A percentile compares a stretch with the other conserved stretches of the same genome.
Evolutionary conservation across 768 basidiomycete genomes (phyloP).

Genomic region (Amanita rubescens): DNA sequence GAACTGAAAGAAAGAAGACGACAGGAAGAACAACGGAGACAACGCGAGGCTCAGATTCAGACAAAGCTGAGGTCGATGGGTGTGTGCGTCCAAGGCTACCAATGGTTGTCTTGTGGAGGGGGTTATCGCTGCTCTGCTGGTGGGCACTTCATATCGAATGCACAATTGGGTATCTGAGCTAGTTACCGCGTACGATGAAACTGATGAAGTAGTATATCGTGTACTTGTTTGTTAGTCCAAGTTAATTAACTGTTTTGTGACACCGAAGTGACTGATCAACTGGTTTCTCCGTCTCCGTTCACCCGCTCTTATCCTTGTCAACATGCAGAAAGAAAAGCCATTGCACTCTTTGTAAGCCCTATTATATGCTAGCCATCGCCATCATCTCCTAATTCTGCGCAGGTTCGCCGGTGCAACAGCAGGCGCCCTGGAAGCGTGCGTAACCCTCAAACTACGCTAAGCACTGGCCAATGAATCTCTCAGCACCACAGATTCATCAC

Average conservation of each 20-base stretch:
- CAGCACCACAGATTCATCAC: constrained; percentile 56
- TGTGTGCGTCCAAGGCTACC: constrained; percentile 28
- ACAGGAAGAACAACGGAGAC: constrained; percentile 18
- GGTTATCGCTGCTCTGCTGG: constrained; percentile 23
- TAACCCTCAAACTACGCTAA: constrained; percentile 2
- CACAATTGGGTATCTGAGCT: constrained; percentile 10
- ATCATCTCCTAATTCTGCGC: background rate
- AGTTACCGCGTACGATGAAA: background rate
- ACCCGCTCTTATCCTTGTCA: background rate
- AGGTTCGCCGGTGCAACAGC: constrained; percentile 85
- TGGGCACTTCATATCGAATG: constrained; percentile 15
- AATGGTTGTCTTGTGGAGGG: constrained; percentile 15
- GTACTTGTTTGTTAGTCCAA: background rate
- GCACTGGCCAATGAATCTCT: background rate
- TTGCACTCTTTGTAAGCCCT: constrained; percentile 61
- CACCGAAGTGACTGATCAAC: no score
- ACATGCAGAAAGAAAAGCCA: constrained; percentile 60
- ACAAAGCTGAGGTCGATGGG: constrained; percentile 38
- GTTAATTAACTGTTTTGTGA: no score
- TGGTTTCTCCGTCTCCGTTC: background rate
- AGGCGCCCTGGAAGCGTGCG: constrained; percentile 89
- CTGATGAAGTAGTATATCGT: background rate
- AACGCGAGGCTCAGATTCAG: constrained; percentile 38
- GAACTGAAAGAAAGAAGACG: constrained; percentile 12
- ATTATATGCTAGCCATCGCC: background rate